Evolutionary conservation across 2,329 filamentous ascomycete species (phyloP), one percentile per base, ranked within the genome.

Genomic region (Fusarium praegraminearum): DNA sequence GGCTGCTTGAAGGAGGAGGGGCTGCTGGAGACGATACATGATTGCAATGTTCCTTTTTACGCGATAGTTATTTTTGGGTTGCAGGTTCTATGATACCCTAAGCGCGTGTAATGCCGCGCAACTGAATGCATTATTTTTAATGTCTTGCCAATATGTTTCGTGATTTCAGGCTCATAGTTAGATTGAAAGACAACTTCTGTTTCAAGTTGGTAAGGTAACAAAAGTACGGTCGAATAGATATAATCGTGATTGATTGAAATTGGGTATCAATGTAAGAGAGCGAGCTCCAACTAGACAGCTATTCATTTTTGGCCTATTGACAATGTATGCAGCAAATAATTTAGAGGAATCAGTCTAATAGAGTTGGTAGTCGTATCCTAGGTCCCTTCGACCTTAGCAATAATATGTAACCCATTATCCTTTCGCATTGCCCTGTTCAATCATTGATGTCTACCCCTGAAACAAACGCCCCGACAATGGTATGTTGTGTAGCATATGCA

Each of bases 381-480:
- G 59, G 36, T 40, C 51, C 28, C 62, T 36, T 32, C 13, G 20
- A 57, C 44, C 59, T 26, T 51, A 32, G 50, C 54, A 65, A 57
- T 43, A 24, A 26, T 36, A 54, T 56, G 54, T 55, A 61, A 64
- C 22, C 49, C 46, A 53, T 50, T 52, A 52, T 28, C 54, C 65
- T 49, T 43, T 53, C 52, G 43, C 54, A 47, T 44, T 65, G 43
- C 54, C 44, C 36, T 40, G 47, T 26, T 40, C 20, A 54, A 30
- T 65, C 53, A 55, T 54, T 61, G 32, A 66, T 66, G 53, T 63
- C 52, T 56, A 57, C 67, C 57, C 72, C 65, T 69, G 49, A 69
- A 74, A 70, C 20, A 74, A 78, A 78, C 76, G 76, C 76, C 76
- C 49, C 62, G 57, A 57, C 63, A 74, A 77, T 75, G 71, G 64